Percentiles rank a stretch among this genome's conserved stretches.
Conservation (phyloP, 164 flowering plant genomes). For the Nymphaea thermarum region DNA sequence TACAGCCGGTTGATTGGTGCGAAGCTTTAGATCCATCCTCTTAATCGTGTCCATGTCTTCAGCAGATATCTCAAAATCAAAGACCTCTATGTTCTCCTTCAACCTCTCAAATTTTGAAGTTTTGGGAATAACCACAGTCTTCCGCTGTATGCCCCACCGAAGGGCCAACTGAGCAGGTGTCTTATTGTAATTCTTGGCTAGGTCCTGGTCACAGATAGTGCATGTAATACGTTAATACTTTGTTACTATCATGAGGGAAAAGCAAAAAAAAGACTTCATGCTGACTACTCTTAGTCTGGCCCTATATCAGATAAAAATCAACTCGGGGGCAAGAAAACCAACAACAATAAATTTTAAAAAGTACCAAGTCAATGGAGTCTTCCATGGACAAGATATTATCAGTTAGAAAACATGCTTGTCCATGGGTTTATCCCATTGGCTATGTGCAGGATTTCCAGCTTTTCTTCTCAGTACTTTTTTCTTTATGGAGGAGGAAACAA, state of each 20-base stretch:
- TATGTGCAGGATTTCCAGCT: too few relatives aligned
- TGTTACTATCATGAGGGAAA: neutral
- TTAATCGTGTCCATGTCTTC: constrained; percentile 73
- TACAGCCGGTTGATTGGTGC: constrained; percentile 76
- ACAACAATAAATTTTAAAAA: too few relatives aligned
- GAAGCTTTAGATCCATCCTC: constrained; percentile 38
- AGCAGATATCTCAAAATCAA: constrained; percentile 59
- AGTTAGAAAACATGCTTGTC: neutral
- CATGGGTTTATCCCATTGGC: neutral
- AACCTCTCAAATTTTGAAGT: constrained; percentile 62
- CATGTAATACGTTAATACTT: neutral
- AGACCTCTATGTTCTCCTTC: constrained; percentile 63
- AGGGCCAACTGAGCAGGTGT: constrained; percentile 71
- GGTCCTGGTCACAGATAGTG: constrained; percentile 24
- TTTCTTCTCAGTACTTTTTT: too few relatives aligned
- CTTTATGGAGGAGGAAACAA: neutral
- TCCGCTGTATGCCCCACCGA: constrained; percentile 85
- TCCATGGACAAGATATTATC: neutral
- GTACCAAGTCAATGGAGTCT: neutral
- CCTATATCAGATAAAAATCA: neutral
- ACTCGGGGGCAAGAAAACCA: neutral
- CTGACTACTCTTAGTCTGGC: neutral
- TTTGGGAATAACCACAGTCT: constrained; percentile 77
- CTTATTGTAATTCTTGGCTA: constrained; percentile 66
- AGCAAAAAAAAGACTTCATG: neutral